Percentiles rank a stretch among this genome's conserved stretches.
phyloP scores from a whole-genome alignment of 2,329 filamentous ascomycete species.

The Cercospora sp. region DNA sequence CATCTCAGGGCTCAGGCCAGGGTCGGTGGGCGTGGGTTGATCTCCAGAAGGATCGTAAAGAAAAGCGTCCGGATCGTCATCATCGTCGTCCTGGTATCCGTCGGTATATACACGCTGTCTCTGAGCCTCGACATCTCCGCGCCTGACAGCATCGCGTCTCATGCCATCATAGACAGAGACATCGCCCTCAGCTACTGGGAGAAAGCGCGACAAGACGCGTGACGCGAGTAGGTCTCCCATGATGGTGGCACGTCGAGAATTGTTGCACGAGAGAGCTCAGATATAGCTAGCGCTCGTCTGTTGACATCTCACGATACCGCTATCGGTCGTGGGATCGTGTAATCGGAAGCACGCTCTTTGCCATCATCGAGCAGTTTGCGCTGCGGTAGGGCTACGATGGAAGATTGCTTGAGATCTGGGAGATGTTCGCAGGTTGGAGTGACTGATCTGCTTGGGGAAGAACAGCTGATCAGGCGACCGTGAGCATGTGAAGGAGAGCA shows the following conservation, averaged over 20 bases:
- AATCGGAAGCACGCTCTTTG: not conserved
- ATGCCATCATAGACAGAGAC: conserved; percentile 45
- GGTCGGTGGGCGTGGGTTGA: conserved; percentile 38
- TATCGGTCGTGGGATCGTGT: not conserved
- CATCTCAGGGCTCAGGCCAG: conserved; percentile 46
- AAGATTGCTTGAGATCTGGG: not conserved
- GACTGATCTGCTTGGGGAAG: not conserved
- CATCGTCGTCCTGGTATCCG: conserved; percentile 52
- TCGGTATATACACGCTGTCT: conserved; percentile 46
- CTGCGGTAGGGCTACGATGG: not conserved
- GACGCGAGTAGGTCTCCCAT: conserved; percentile 51
- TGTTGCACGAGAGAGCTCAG: not conserved
- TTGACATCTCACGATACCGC: conserved; percentile 5
- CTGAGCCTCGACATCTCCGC: conserved; percentile 44
- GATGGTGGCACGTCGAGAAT: not conserved
- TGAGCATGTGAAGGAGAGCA: conserved; percentile 6
- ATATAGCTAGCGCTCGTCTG: conserved; percentile 2
- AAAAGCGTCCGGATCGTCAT: conserved; percentile 58
- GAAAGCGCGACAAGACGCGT: conserved; percentile 54
- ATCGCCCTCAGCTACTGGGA: conserved; percentile 43
- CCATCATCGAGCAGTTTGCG: not conserved
- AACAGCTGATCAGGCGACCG: conserved; percentile 5
- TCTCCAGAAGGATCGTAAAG: conserved; percentile 50
- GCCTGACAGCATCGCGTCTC: conserved; percentile 44
- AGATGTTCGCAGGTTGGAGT: not conserved